Conservation (phyloP, 345 rosid genomes). For the sweet orange (Citrus sinensis) region DVS_A1.0 CM039165.1:35389501-35390000, state of each 20-base stretch:
- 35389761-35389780: too few species aligned
- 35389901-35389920: not conserved
- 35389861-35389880: slow-evolving; percentile 39
- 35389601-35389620: slow-evolving; percentile 48
- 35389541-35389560: slow-evolving; percentile 47
- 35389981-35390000: slow-evolving; percentile 65
- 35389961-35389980: slow-evolving; percentile 36
- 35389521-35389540: slow-evolving; percentile 43
- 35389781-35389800: too few species aligned
- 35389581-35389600: slow-evolving; percentile 39
- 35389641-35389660: slow-evolving; percentile 40
- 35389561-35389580: slow-evolving; percentile 50
- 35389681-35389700: not conserved
- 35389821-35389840: too few species aligned
- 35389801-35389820: too few species aligned
- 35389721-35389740: not conserved
- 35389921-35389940: slow-evolving; percentile 19
- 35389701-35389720: too few species aligned
- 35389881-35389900: slow-evolving; percentile 17
- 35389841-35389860: slow-evolving; percentile 24
- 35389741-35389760: too few species aligned
- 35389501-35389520: slow-evolving; percentile 42
- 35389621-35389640: slow-evolving; percentile 45
- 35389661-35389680: slow-evolving; percentile 40
- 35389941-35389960: slow-evolving; percentile 24